Evolutionary conservation across 768 basidiomycete genomes (phyloP).

Genomic region (Strobilomyces confusus): DNA sequence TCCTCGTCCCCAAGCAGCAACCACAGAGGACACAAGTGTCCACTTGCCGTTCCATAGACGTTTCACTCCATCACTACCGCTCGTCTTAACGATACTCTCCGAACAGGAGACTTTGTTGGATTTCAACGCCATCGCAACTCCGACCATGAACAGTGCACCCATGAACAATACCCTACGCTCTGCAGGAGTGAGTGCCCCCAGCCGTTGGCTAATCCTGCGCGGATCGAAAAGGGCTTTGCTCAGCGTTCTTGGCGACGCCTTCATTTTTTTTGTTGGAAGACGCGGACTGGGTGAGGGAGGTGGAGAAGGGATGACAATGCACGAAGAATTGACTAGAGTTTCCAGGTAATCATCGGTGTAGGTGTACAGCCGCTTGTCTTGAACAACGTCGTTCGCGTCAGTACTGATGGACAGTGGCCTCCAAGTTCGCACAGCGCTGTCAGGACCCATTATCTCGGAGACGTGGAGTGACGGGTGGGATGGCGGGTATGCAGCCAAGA

Average conservation of each 20-base stretch:
- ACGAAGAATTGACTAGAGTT: slow-evolving; percentile 20
- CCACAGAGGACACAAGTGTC: slow-evolving; percentile 18
- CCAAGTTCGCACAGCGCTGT: slow-evolving; percentile 77
- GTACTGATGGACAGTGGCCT: slow-evolving; percentile 27
- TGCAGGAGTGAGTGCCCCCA: slow-evolving; percentile 24
- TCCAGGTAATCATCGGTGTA: slow-evolving; percentile 28
- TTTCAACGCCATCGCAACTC: slow-evolving; percentile 57
- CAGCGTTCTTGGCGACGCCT: slow-evolving; percentile 1
- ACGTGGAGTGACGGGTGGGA: slow-evolving; percentile 50
- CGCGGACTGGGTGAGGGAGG: slow-evolving; percentile 20
- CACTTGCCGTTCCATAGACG: slow-evolving; percentile 24
- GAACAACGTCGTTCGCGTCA: slow-evolving; percentile 4
- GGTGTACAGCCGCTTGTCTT: slow-evolving; percentile 22
- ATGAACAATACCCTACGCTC: slow-evolving; percentile 43
- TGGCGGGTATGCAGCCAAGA: slow-evolving; percentile 58
- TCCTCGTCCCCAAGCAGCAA: slow-evolving; percentile 28
- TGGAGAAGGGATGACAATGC: slow-evolving; percentile 24
- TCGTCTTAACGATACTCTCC: slow-evolving; percentile 9
- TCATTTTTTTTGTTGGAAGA: slow-evolving; percentile 21
- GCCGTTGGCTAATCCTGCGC: slow-evolving; percentile 16
- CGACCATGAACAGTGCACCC: slow-evolving; percentile 65
- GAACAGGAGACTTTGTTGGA: slow-evolving; percentile 11
- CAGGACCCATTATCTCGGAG: slow-evolving; percentile 67
- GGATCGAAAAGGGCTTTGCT: slow-evolving; percentile 12
- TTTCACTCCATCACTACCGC: slow-evolving; percentile 20